Percentiles rank a stretch among this genome's conserved stretches.
phyloP scores from a whole-genome alignment of 1,139 yeast genomes.

The Candida labiduridarum region DNA sequence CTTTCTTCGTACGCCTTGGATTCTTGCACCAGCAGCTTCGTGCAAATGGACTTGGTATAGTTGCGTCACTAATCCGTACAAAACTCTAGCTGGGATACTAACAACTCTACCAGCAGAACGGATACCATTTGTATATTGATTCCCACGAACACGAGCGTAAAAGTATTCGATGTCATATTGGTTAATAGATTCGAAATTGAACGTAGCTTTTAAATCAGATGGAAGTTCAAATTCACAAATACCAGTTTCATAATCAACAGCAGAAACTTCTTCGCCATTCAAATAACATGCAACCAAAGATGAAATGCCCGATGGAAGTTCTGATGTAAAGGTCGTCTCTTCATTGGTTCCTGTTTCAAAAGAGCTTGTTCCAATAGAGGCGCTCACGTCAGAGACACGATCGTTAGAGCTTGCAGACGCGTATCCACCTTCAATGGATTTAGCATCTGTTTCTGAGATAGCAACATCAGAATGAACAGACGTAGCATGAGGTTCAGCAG shows the following conservation, averaged over 20 bases:
- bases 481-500: no score
- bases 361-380: no score
- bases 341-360: no score
- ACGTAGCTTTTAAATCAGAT: slow-evolving; percentile 26
- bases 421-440: background rate
- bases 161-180: slow-evolving; percentile 41
- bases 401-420: background rate
- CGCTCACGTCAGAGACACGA: no score
- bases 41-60: slow-evolving; percentile 34
- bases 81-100: slow-evolving; percentile 24
- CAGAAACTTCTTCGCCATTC: slow-evolving; percentile 33
- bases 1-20: slow-evolving; percentile 28
- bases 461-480: no score
- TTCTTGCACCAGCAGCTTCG: slow-evolving; percentile 28
- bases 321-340: background rate
- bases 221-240: slow-evolving; percentile 43
- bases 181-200: slow-evolving; percentile 25
- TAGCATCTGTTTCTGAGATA: background rate
- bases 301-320: background rate
- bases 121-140: slow-evolving; percentile 39
- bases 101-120: slow-evolving; percentile 13
- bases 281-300: slow-evolving; percentile 40
- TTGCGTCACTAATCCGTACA: slow-evolving; percentile 27
- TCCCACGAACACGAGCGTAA: slow-evolving; percentile 30
- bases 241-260: slow-evolving; percentile 46